Evolutionary conservation across 257 asterid species (phyloP).

Genomic region (Vinca minor): DNA sequence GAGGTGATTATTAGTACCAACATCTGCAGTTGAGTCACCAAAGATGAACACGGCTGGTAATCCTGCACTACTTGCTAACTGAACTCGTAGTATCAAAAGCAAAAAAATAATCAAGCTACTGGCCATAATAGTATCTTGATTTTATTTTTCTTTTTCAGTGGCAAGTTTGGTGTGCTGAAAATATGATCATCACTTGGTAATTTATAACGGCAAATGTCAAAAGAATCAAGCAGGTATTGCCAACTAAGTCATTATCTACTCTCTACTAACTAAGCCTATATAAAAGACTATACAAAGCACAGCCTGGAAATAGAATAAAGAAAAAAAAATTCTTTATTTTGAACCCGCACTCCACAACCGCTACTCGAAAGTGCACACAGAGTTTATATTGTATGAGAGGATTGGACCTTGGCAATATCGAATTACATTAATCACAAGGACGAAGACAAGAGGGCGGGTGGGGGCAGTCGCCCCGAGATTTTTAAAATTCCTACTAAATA

Average conservation of each 20-base stretch:
- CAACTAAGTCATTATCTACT: constrained; percentile 1
- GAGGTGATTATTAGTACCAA: constrained; percentile 39
- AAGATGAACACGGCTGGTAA: constrained; percentile 31
- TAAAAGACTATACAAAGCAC: no score
- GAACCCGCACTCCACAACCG: no score
- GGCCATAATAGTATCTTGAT: background rate
- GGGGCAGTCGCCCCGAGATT: no score
- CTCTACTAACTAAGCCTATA: no score
- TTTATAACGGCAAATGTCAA: constrained; percentile 6
- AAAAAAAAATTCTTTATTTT: no score
- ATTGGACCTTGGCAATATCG: no score
- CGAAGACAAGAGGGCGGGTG: no score
- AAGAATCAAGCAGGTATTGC: constrained; percentile 5
- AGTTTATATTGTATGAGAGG: no score
- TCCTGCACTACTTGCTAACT: constrained; percentile 11
- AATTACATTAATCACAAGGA: no score
- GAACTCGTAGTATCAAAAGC: background rate
- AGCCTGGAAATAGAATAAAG: no score
- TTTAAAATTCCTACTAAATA: no score
- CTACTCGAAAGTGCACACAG: no score
- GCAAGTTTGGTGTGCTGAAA: background rate
- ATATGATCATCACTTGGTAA: background rate
- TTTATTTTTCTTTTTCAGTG: background rate
- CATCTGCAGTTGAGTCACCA: constrained; percentile 55
- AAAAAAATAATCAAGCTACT: background rate